These are phyloP conservation scores for Mrakia frigida DNA, from an alignment of 768 basidiomycete species.

Conservation along the genomic window DNA sequence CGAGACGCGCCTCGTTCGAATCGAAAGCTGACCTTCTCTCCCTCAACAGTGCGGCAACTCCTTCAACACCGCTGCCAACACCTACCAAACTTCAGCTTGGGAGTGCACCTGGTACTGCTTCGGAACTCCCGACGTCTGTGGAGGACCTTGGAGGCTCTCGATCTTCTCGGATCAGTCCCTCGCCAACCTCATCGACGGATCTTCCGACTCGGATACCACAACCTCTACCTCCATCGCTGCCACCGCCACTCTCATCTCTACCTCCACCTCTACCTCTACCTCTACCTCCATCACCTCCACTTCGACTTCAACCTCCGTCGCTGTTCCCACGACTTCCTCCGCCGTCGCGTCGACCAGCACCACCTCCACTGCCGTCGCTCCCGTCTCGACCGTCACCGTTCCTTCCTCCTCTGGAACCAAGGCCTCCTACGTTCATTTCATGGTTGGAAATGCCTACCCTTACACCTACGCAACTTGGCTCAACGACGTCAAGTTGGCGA, in stretches of 20 bases:
- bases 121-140: conserved; percentile 17
- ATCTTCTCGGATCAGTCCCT: conserved; percentile 27
- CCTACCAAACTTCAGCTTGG: neutral
- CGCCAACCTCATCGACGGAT: neutral
- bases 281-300: neutral
- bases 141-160: conserved; percentile 26
- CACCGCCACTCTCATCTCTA: neutral
- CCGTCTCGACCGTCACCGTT: conserved; percentile 14
- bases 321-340: conserved; percentile 14
- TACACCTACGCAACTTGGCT: conserved; percentile 55
- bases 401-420: conserved; percentile 41
- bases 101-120: conserved; percentile 29
- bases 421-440: conserved; percentile 41
- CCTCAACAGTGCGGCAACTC: conserved; percentile 22
- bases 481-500: conserved; percentile 54
- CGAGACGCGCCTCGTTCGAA: neutral
- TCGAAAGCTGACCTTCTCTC: neutral
- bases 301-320: conserved; percentile 13
- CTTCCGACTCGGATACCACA: neutral
- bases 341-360: conserved; percentile 13
- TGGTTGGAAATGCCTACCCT: conserved; percentile 59
- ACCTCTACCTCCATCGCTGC: neutral
- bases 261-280: conserved; percentile 15
- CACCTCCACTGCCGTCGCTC: neutral
- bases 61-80: conserved; percentile 13